Base-by-base conservation (phyloP, 345 rosid species). In the Triadica sebifera region DNA sequence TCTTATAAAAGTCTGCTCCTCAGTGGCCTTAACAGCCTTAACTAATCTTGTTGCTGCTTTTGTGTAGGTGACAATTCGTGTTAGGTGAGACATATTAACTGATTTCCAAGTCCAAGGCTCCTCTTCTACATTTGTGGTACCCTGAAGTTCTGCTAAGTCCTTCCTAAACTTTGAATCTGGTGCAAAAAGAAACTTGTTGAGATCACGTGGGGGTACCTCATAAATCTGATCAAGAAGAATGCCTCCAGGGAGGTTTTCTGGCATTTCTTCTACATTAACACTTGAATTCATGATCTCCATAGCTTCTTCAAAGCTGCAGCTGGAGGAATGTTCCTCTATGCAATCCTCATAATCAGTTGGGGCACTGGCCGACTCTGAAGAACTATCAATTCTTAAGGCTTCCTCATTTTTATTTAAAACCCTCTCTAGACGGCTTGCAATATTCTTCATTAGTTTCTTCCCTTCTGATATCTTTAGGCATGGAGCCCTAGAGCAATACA, bases 1-100 rank as follows among this genome's bases (percentile, higher is more conserved):
- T 81, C 79, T 90, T 60, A 85, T 22, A 71, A 88, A 94, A 60
- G 90, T 81, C 81, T 94, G 97, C 73, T 82, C 86, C 83, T 94
- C 97, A 0, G 86, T 88, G 29, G 93, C 95, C 75, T 84, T 90
- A 25, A 89, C 92, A 19, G 95, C 85, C 86, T 94, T 92, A 55
- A 90, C 91, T 73, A 92, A 76, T 81, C 88, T 92, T 5, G 92
- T 83, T 59, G 95, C 90, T 72, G 95, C 86, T 72, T 84, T 91
- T n/a, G 75, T 86, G 74, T 86, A 90, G 56, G 95, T 79, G 65
- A 90, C 80, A 12, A 68, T 74, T 74, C 91, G 85, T 17, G 84
- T 77, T 65, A 94, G 73, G 71, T 73, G 65, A 58, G 83, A 53
- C 60, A 24, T 74, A 41, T 86, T 87, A 63, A 77, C 91, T 25